phyloP scores from a whole-genome alignment of 345 rosid genomes.

The Zanthoxylum bungeanum region DNA sequence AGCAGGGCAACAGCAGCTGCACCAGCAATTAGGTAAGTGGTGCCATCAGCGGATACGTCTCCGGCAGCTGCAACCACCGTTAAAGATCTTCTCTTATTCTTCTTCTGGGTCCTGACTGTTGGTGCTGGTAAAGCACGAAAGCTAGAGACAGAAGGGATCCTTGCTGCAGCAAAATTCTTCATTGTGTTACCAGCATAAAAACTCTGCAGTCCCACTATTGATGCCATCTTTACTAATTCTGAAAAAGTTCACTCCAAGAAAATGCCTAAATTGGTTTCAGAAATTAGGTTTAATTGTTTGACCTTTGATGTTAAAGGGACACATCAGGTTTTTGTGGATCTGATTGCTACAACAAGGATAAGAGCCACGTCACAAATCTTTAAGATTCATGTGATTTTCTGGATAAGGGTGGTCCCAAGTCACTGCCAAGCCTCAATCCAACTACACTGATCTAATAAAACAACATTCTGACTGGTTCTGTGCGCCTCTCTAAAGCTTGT shows the following conservation, averaged over 20 bases:
- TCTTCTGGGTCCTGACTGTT: slow-evolving; percentile 15
- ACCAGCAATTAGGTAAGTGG: slow-evolving; percentile 57
- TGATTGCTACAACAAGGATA: slow-evolving; percentile 30
- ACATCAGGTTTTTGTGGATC: slow-evolving; percentile 15
- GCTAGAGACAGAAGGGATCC: slow-evolving; percentile 1
- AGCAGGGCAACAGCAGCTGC: slow-evolving; percentile 69
- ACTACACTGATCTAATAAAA: neutral
- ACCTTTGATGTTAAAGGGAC: slow-evolving; percentile 6
- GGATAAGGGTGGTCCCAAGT: slow-evolving; percentile 41
- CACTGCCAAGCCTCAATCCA: neutral
- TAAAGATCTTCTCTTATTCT: slow-evolving; percentile 40
- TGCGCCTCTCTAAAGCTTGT: neutral
- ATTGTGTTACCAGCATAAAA: slow-evolving; percentile 13
- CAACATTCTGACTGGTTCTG: neutral
- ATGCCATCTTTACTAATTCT: slow-evolving; percentile 24
- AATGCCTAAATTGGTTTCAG: neutral
- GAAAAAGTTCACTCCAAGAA: neutral
- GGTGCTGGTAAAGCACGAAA: slow-evolving; percentile 4
- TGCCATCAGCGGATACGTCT: slow-evolving; percentile 80
- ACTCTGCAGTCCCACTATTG: slow-evolving; percentile 31
- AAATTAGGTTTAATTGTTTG: neutral
- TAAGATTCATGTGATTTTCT: slow-evolving; percentile 23
- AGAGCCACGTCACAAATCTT: slow-evolving; percentile 40
- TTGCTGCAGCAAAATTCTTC: slow-evolving; percentile 19
- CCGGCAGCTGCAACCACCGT: slow-evolving; percentile 78